These are phyloP conservation scores for Umbilicus rupestris DNA, from an alignment of 164 flowering plant species.

Conservation along the genomic window DNA sequence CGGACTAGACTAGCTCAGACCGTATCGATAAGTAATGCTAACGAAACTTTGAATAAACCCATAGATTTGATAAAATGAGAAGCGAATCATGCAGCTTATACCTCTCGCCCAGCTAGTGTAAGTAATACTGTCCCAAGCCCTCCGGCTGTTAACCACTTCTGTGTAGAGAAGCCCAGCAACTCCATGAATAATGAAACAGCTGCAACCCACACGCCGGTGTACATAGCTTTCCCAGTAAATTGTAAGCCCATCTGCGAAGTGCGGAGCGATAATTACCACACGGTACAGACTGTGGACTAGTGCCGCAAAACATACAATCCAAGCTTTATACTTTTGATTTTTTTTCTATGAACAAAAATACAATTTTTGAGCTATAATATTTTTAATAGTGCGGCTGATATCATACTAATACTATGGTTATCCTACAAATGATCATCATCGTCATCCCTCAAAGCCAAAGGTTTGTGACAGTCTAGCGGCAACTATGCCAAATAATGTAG, in stretches of 20 bases:
- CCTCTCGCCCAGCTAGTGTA: conserved; percentile 99
- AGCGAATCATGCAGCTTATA: conserved; percentile 13
- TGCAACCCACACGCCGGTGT: conserved; percentile 89
- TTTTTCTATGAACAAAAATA: not conserved
- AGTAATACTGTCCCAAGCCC: conserved; percentile 96
- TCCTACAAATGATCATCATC: too few species aligned
- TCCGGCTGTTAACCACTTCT: conserved; percentile 96
- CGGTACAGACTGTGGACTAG: not conserved
- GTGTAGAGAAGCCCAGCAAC: conserved; percentile 93
- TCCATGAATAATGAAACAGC: conserved; percentile 94
- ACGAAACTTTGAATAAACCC: not conserved
- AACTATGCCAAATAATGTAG: not conserved
- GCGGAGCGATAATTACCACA: not conserved
- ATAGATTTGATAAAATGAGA: not conserved
- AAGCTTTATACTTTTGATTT: too few species aligned
- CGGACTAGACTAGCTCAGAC: not conserved
- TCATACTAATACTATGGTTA: not conserved
- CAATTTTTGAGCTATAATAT: too few species aligned
- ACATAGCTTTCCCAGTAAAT: conserved; percentile 85
- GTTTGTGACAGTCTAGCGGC: too few species aligned
- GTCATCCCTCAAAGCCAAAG: too few species aligned
- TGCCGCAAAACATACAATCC: too few species aligned
- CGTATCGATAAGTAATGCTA: not conserved
- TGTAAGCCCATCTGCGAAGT: conserved; percentile 80
- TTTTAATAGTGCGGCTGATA: too few species aligned